These are phyloP conservation scores for Xylaria polymorpha DNA, from an alignment of 2,329 filamentous ascomycete genomes.

Conservation along the genomic window DNA sequence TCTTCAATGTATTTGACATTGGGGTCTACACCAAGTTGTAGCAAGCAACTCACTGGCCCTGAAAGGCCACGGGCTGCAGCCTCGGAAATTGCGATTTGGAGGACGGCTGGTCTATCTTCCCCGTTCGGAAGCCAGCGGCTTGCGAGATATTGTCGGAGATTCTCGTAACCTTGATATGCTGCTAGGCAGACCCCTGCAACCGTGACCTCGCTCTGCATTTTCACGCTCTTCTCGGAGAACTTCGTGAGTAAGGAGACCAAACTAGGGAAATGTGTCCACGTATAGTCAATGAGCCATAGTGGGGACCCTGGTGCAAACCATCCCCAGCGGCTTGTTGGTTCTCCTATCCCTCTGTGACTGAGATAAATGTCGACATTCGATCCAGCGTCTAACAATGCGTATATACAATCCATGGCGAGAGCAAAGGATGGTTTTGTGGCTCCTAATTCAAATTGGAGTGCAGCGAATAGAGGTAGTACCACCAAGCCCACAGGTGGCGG, in stretches of 20 bases:
- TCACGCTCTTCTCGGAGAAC: neutral
- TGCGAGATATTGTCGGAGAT: conserved; percentile 12
- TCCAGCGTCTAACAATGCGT: neutral
- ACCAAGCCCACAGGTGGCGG: neutral
- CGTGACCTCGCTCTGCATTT: neutral
- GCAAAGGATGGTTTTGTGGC: neutral
- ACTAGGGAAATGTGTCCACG: neutral
- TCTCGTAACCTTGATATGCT: neutral
- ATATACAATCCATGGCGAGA: neutral
- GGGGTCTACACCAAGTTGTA: conserved; percentile 1
- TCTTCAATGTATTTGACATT: neutral
- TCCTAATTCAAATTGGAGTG: neutral
- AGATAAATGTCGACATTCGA: conserved; percentile 1
- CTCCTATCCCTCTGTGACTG: neutral
- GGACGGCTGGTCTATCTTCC: neutral
- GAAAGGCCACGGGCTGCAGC: neutral
- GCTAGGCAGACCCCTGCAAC: conserved; percentile 3
- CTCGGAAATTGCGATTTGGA: conserved; percentile 6
- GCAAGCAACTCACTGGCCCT: neutral
- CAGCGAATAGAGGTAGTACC: neutral
- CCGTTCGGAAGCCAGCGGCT: neutral
- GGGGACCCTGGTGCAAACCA: neutral
- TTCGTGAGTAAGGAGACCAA: neutral
- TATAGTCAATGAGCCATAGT: conserved; percentile 1
- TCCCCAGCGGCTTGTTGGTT: neutral